Conservation (phyloP, 73 alveolate genomes). For the Blepharisma japonicum region DNA sequence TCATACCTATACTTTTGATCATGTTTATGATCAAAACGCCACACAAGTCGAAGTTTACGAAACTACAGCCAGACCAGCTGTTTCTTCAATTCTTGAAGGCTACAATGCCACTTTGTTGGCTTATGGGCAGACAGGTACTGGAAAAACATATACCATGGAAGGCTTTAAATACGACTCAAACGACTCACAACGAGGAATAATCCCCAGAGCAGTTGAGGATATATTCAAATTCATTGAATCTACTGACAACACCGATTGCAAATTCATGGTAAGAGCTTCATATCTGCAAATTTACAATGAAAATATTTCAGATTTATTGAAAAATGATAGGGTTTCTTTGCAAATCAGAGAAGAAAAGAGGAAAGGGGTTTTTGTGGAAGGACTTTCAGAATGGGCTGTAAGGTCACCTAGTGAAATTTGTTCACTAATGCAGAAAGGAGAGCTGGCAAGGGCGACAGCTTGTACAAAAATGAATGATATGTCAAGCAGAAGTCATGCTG, state of each 20-base stretch:
- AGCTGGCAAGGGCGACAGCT: conserved; percentile 93
- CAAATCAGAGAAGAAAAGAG: conserved; percentile 82
- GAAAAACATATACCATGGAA: conserved; percentile 87
- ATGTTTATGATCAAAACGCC: conserved; percentile 66
- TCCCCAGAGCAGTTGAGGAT: conserved; percentile 68
- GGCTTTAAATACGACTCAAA: conserved; percentile 58
- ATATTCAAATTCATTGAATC: conserved; percentile 62
- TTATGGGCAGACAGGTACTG: conserved; percentile 90
- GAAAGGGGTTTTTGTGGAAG: conserved; percentile 99
- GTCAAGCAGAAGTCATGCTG: conserved; percentile 96
- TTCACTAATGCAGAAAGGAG: conserved; percentile 93
- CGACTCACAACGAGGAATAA: conserved; percentile 53
- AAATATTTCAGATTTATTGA: conserved; percentile 92
- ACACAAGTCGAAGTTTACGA: conserved; percentile 66
- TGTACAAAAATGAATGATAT: conserved; percentile 98
- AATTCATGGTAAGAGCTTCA: conserved; percentile 78
- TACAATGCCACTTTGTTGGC: conserved; percentile 72
- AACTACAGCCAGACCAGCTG: conserved; percentile 65
- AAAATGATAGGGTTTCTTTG: conserved; percentile 88
- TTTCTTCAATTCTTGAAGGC: conserved; percentile 66
- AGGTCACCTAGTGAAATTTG: conserved; percentile 95
- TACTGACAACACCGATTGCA: conserved; percentile 48
- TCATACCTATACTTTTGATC: conserved; percentile 80
- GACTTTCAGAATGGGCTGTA: conserved; percentile 99
- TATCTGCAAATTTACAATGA: conserved; percentile 95